Evolutionary conservation across 1,284 basidiomycete genomes (phyloP).

Genomic region (Ceratobasidium sp.): DNA sequence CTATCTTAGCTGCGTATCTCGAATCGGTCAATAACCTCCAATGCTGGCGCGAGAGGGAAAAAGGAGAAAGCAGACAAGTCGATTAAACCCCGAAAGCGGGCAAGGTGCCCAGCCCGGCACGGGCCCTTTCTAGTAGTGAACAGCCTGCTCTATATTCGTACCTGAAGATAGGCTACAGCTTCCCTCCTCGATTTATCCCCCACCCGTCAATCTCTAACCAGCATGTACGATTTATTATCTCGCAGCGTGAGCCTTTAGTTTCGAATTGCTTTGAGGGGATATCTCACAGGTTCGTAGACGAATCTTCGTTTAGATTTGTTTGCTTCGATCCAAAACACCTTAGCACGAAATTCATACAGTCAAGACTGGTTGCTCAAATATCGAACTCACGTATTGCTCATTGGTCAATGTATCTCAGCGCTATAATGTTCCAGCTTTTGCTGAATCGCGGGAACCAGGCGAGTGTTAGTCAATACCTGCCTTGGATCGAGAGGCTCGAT

Average conservation of each 20-base stretch:
- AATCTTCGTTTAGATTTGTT: background rate
- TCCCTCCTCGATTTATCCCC: constrained; percentile 7
- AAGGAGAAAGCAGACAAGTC: too few relatives aligned
- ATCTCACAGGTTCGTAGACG: background rate
- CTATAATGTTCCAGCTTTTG: constrained; percentile 1
- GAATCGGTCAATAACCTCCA: too few relatives aligned
- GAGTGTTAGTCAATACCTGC: background rate
- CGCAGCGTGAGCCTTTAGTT: constrained; percentile 7
- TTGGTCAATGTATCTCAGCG: constrained; percentile 26
- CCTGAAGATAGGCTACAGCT: background rate
- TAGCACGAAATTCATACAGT: background rate
- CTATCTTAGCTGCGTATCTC: too few relatives aligned
- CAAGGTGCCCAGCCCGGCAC: too few relatives aligned
- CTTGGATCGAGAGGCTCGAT: constrained; percentile 1
- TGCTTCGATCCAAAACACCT: background rate
- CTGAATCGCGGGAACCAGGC: background rate
- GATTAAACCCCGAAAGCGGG: too few relatives aligned
- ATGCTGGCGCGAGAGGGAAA: too few relatives aligned
- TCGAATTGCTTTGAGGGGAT: too few relatives aligned
- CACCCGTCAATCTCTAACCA: background rate
- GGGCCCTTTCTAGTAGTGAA: too few relatives aligned
- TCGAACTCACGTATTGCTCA: background rate
- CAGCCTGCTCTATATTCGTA: too few relatives aligned
- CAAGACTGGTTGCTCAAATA: background rate
- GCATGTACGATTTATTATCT: background rate